Evolutionary conservation across 768 basidiomycete genomes (phyloP), one percentile per base, ranked within the genome.

Genomic region (Melanogaster broomeanus): DNA sequence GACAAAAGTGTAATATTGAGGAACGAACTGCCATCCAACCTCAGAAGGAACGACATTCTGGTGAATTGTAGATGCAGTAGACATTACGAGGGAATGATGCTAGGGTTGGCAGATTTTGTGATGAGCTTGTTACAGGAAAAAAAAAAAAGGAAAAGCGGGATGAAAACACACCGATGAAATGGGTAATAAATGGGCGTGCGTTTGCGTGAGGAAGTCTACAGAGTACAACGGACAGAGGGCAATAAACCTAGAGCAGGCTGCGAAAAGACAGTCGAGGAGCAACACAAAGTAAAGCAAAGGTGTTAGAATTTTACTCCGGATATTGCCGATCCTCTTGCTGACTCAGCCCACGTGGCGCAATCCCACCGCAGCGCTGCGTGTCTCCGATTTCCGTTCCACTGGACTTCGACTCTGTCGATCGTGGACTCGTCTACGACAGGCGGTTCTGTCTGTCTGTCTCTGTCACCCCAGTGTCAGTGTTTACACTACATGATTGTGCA

Each of bases 1-100:
- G 71, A 99, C 89, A 79, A 91, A 96, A 63, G 91, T 96, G 77
- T 99, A 99, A 77, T 98, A 98, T 74, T 99, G 95, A 43, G 93
- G 93, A 61, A 97, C 94, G 77, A 98, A 98, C 75, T 98, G 94
- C 93, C 94, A 98, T 74, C 95, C 94, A 68, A 98, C 95, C 77
- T 97, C 93, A 62, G 87, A 92, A 72, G 90, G 90, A 77, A 87
- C 77, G 77, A 90, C 85, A 67, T 78, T 81, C 72, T 77, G 78
- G 67, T 82, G 81, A 61, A 72, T 65, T 62, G 72, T 56, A 63
- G 81, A 62, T 68, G 74, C 57, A 56, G 73, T 58, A 61, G 77
- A 73, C 71, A 74, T 75, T 67, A 66, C 46, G 55, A 50, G 49
- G 57, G 59, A 69, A 63, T 55, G 57, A 66, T 68, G 67, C 67